Base-by-base conservation (phyloP, 208 protist species). In the Leptomonas pyrrhocoris region DNA sequence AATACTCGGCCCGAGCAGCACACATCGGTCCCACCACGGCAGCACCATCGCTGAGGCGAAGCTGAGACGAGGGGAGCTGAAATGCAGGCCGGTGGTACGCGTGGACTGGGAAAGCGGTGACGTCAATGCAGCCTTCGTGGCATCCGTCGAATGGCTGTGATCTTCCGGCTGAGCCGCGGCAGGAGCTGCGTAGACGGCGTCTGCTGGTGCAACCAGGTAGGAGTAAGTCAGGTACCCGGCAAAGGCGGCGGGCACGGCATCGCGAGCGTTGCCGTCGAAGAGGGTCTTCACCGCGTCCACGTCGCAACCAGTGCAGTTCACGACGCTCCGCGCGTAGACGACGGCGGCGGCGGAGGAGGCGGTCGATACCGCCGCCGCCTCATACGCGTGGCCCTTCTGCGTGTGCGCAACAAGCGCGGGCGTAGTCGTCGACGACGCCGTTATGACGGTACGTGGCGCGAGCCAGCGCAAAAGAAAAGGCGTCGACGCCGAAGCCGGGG, bases 1-100 rank as follows among this genome's bases (percentile, higher is more conserved):
- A 7, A 89, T 68, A 45, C 74, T 81, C 25, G 91, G 91, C 19
- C 91, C 91, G 34, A 96, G 53, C 63, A 96, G 64, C n/a, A 93
- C 75, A 36, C 80, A 87, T 13, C 64, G 68, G 58, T 94, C 84
- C 64, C 79, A 79, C 88, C 89, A 96, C 51, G 91, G 91, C 55
- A 91, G 38, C 62, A 88, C 78, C 74, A 88, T 81, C 30, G 83
- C 62, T 0, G 86, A 74, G 21, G 84, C 81, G 67, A 94, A 95
- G 66, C 79, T 88, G 61, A 86, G 80, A 19, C 77, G 79, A 0
- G 86, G 86, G 16, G 90, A 88, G 60, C 69, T 69, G 25, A 83
- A 68, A 53, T 89, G 71, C 42, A 95, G 48, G 0, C 80, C 81
- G 19, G 63, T 43, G 0, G 68, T 28, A 16, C 46, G 58, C 19